phyloP scores from a whole-genome alignment of 1,284 basidiomycete species.

The Marasmius tenuissimus region DNA sequence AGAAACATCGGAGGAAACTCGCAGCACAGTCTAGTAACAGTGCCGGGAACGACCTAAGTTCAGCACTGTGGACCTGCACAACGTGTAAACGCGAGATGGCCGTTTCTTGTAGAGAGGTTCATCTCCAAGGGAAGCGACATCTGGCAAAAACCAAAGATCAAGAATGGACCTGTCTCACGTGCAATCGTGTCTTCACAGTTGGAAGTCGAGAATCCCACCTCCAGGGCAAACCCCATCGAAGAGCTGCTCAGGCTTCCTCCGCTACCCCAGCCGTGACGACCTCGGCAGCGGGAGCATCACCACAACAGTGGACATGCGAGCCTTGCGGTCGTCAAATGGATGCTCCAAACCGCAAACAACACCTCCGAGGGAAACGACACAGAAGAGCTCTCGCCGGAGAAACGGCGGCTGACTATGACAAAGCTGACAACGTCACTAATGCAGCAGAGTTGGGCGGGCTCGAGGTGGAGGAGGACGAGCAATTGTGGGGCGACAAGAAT shows the following conservation, averaged over 20 bases:
- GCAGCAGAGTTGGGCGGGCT: no score
- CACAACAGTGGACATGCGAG: not conserved
- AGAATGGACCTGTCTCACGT: not conserved
- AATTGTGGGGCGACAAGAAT: no score
- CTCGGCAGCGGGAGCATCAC: not conserved
- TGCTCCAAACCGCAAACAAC: not conserved
- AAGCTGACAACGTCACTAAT: no score
- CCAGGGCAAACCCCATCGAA: not conserved
- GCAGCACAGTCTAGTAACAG: not conserved
- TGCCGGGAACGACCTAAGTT: no score
- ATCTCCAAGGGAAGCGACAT: constrained; percentile 31
- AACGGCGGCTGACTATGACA: no score
- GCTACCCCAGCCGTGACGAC: not conserved
- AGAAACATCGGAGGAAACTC: not conserved
- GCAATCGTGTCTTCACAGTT: not conserved
- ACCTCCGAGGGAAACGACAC: not conserved
- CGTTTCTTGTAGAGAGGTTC: constrained; percentile 27
- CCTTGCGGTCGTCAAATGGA: not conserved
- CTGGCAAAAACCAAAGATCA: constrained; percentile 30
- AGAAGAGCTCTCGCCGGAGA: not conserved
- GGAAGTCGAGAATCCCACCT: not conserved
- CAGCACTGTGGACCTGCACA: constrained; percentile 32
- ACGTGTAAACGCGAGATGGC: constrained; percentile 35
- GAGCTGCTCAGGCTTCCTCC: not conserved
- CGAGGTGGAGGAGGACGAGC: no score